Base-by-base conservation (phyloP, 1,284 basidiomycete species). In the Somion occarium region DNA sequence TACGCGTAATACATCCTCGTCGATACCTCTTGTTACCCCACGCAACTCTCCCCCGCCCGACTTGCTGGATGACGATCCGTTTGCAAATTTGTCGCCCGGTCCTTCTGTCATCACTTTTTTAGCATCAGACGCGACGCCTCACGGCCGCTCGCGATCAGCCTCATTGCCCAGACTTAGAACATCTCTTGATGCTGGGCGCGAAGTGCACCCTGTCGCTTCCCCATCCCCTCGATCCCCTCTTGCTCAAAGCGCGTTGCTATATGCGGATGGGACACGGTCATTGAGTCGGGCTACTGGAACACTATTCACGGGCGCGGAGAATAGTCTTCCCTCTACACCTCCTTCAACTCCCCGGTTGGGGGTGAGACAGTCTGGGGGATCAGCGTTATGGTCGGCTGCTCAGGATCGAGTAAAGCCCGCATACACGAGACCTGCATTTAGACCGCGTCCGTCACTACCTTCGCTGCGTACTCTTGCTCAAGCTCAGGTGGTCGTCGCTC, bases 1-100 rank as follows among this genome's bases (percentile, higher is more conserved):
- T 34, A 19, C 12, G 3, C 15, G 18, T 15, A 15, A 55, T 51
- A 38, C 50, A 53, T 5, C 56, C 49, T 4, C 55, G 53, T 9
- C 48, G 55, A 5, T 51, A 39, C 53, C 57, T 23, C 25, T 56
- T 52, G 51, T 56, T 3, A 53, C 61, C 1, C 50, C 58, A 18
- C 52, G 61, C 9, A 56, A 64, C 48, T 67, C 69, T 19, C 68
- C 69, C 5, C 66, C 66, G 0, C 63, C 62, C 7, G 77, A 78
- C 59, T 71, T 84, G 13, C 69, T 85, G 18, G 85, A 86, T 59
- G 80, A 82, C 48, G 85, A 88, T 60, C 85, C 85, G 3, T 88
- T 88, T 57, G 85, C 85, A 30, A 77, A 79, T 55, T 69, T 82
- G 18, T 66, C 72, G 1, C 59, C 64, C 13, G 59, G 62, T 23